phyloP scores from a whole-genome alignment of 2,329 filamentous ascomycete species.

The Westerdykella sp. region DNA sequence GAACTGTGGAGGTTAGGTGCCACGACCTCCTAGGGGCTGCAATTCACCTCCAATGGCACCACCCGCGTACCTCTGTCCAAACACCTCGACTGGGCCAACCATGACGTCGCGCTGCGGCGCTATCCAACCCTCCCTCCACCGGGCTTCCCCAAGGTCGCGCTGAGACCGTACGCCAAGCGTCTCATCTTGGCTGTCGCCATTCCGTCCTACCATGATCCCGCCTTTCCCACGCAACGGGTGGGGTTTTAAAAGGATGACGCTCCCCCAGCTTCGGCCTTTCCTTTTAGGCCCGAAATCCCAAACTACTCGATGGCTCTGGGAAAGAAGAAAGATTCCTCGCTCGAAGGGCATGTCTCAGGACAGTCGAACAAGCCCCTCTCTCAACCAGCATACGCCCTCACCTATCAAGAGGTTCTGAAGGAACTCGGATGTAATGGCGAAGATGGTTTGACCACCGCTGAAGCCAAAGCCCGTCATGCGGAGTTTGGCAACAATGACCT shows the following conservation, averaged over 20 bases:
- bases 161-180: too few relatives aligned
- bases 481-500: conserved; percentile 63
- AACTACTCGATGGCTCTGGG: conserved; percentile 28
- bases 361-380: conserved; percentile 51
- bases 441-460: conserved; percentile 56
- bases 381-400: conserved; percentile 56
- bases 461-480: conserved; percentile 44
- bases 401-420: conserved; percentile 47
- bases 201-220: conserved; percentile 11
- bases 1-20: too few relatives aligned
- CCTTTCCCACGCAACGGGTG: conserved; percentile 7
- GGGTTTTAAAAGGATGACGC: conserved; percentile 23
- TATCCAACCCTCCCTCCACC: too few relatives aligned
- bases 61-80: too few relatives aligned
- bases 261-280: conserved; percentile 25
- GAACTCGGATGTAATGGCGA: conserved; percentile 60
- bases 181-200: conserved; percentile 23
- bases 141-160: too few relatives aligned
- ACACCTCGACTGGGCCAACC: too few relatives aligned
- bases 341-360: conserved; percentile 39
- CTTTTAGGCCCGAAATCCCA: conserved; percentile 15
- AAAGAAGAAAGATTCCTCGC: conserved; percentile 30
- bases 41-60: too few relatives aligned
- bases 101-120: too few relatives aligned
- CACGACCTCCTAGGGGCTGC: too few relatives aligned